Conservation (phyloP, 257 asterid genomes). For the Petunia secreta region DNA sequence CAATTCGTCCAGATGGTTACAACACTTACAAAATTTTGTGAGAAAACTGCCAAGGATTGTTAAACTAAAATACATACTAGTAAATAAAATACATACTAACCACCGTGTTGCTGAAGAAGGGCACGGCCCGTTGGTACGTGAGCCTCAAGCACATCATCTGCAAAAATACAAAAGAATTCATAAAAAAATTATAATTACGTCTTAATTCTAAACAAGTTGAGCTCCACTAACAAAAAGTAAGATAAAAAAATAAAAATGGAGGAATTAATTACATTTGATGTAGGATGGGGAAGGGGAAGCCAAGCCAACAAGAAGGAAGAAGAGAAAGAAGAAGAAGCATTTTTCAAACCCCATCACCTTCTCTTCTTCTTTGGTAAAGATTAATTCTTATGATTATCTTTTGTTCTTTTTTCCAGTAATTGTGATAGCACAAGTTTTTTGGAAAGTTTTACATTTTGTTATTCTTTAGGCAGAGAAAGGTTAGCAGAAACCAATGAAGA, state of each 20-base stretch:
- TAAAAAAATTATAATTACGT: neutral
- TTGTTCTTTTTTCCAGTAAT: neutral
- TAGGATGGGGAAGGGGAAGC: slow-evolving; percentile 67
- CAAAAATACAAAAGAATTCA: neutral
- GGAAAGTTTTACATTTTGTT: slow-evolving; percentile 13
- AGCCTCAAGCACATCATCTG: slow-evolving; percentile 59
- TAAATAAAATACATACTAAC: slow-evolving; percentile 40
- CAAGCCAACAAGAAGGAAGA: slow-evolving; percentile 54
- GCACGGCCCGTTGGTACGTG: slow-evolving; percentile 56
- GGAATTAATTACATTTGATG: slow-evolving; percentile 52
- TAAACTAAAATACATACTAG: neutral
- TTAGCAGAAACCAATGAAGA: neutral
- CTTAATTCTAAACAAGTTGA: neutral
- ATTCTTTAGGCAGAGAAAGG: slow-evolving; percentile 27
- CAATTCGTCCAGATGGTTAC: neutral
- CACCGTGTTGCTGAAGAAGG: slow-evolving; percentile 72
- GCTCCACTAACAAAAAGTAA: neutral
- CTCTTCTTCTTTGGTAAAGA: slow-evolving; percentile 38
- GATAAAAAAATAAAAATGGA: neutral
- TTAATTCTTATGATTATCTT: neutral
- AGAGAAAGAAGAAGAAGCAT: slow-evolving; percentile 46
- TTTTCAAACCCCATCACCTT: slow-evolving; percentile 46
- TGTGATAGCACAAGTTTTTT: neutral
- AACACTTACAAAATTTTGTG: neutral
- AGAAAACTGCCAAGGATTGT: neutral